phyloP scores from a whole-genome alignment of 805 yeast species.

The Candida quercuum region DNA sequence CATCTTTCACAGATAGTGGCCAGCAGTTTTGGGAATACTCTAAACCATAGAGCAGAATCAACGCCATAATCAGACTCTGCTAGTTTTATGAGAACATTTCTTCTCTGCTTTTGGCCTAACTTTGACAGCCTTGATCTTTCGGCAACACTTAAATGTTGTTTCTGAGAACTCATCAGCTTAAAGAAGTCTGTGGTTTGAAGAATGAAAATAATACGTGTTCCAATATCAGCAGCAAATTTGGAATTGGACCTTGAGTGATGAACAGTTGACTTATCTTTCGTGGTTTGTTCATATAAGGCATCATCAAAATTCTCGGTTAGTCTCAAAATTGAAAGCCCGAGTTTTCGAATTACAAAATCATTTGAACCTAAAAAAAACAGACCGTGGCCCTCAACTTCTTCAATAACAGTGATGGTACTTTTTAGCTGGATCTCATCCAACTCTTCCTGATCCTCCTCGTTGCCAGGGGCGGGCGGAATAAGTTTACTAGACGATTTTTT shows the following conservation, averaged over 20 bases:
- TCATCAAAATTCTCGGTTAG: slow-evolving; percentile 85
- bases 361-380: slow-evolving; percentile 87
- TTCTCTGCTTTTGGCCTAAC: slow-evolving; percentile 49
- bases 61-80: slow-evolving; percentile 94
- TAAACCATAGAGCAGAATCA: slow-evolving; percentile 94
- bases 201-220: slow-evolving; percentile 70
- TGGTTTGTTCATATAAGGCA: slow-evolving; percentile 55
- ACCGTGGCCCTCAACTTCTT: slow-evolving; percentile 95
- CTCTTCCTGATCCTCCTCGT: slow-evolving; percentile 19
- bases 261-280: slow-evolving; percentile 16
- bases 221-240: slow-evolving; percentile 73
- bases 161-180: slow-evolving; percentile 49
- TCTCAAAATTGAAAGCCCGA: slow-evolving; percentile 70
- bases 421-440: slow-evolving; percentile 70
- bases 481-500: slow-evolving; percentile 5
- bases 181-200: slow-evolving; percentile 66
- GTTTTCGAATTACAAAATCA: slow-evolving; percentile 65
- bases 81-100: slow-evolving; percentile 63
- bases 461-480: slow-evolving; percentile 8
- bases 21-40: slow-evolving; percentile 73
- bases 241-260: slow-evolving; percentile 50
- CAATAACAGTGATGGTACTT: slow-evolving; percentile 76
- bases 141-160: slow-evolving; percentile 54
- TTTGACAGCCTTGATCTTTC: slow-evolving; percentile 70
- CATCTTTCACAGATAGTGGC: slow-evolving; percentile 69